Evolutionary conservation across 108 stramenopile genomes (phyloP).

Genomic region (Nannochloropsis gaditana): DNA sequence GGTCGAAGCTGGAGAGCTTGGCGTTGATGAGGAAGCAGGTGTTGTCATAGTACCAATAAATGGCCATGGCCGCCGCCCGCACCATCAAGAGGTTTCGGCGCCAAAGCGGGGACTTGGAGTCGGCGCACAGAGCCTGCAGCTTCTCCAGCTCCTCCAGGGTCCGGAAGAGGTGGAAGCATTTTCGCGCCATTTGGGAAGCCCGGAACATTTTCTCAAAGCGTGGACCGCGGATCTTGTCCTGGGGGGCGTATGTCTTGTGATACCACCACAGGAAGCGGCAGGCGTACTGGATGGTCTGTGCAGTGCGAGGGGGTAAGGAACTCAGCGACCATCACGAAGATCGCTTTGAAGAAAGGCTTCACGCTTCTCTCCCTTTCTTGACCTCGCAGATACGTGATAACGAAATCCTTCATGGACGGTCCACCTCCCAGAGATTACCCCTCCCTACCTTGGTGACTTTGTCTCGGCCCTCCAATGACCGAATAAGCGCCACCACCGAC

Average conservation of each 20-base stretch:
- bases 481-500: neutral
- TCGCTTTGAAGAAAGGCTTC: too few species aligned
- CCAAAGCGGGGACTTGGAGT: neutral
- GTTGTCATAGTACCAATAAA: constrained; percentile 3
- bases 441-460: constrained; percentile 20
- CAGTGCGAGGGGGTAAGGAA: neutral
- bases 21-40: neutral
- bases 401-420: too few species aligned
- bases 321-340: neutral
- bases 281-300: neutral
- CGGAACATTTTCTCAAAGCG: neutral
- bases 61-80: neutral
- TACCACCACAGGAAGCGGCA: neutral
- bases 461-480: neutral
- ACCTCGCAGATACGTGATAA: too few species aligned
- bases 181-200: neutral
- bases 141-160: constrained; percentile 21
- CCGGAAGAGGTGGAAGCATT: neutral
- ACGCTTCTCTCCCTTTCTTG: too few species aligned
- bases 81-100: neutral
- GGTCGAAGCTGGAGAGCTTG: neutral
- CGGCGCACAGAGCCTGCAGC: neutral
- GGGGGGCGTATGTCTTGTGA: neutral
- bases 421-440: too few species aligned
- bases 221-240: neutral